Percentiles rank a stretch among this genome's conserved stretches.
These are phyloP conservation scores for Eremothecium cymbalariae DNA, from an alignment of 1,139 yeast genomes.

Conservation along the genomic window DNA sequence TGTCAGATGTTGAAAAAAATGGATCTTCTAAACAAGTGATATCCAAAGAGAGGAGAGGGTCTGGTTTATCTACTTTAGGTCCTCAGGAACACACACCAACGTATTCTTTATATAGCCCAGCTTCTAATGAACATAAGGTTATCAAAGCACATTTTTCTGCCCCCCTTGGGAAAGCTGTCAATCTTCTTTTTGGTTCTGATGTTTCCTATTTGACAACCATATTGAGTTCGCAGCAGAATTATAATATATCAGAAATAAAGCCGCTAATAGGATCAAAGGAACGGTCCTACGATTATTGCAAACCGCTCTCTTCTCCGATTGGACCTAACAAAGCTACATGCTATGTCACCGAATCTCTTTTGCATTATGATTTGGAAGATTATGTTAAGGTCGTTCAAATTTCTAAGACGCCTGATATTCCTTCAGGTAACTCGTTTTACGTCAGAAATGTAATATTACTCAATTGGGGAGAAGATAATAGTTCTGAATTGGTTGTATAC, in stretches of 20 bases:
- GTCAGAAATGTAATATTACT: constrained; percentile 53
- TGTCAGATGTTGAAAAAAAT: constrained; percentile 21
- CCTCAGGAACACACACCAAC: constrained; percentile 51
- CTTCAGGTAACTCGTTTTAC: constrained; percentile 76
- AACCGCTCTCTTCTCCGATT: constrained; percentile 74
- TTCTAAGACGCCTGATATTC: constrained; percentile 88
- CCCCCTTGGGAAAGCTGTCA: constrained; percentile 70
- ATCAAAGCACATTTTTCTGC: constrained; percentile 57
- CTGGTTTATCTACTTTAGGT: constrained; percentile 17
- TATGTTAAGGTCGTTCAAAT: constrained; percentile 54
- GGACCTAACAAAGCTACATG: constrained; percentile 94
- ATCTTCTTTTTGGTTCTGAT: constrained; percentile 66
- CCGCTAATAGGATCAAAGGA: constrained; percentile 36
- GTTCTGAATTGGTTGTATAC: constrained; percentile 60
- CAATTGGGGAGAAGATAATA: constrained; percentile 69
- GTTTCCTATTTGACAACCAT: constrained; percentile 42
- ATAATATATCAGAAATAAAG: constrained; percentile 53
- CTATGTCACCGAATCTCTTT: constrained; percentile 59
- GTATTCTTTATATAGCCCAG: constrained; percentile 41
- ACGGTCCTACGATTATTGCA: constrained; percentile 61
- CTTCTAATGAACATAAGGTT: constrained; percentile 54
- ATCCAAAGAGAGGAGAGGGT: constrained; percentile 6
- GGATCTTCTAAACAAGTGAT: constrained; percentile 4
- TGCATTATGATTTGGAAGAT: constrained; percentile 50
- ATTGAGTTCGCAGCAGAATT: constrained; percentile 62